phyloP scores from a whole-genome alignment of 495 filamentous ascomycete species.

The Friedmanniomyces simplex region DNA sequence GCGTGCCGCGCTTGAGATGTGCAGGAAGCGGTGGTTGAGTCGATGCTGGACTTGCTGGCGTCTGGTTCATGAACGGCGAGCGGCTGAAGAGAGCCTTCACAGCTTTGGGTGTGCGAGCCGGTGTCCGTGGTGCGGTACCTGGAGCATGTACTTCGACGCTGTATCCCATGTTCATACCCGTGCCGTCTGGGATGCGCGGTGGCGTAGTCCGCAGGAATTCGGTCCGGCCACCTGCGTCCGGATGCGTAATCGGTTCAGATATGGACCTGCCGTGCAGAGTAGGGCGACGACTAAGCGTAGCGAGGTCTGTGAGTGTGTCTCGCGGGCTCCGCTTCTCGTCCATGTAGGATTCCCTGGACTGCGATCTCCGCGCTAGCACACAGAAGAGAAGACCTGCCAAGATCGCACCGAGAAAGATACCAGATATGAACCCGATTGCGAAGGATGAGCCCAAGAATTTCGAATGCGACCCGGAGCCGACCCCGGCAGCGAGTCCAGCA shows the following conservation, averaged over 20 bases:
- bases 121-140: background rate
- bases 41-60: conserved; percentile 1
- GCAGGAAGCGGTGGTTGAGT: conserved; percentile 12
- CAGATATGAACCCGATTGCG: conserved; percentile 54
- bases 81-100: conserved; percentile 12
- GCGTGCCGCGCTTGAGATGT: conserved; percentile 17
- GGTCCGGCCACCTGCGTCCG: conserved; percentile 40
- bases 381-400: conserved; percentile 36
- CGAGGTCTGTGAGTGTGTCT: conserved; percentile 16
- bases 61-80: conserved; percentile 12
- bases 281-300: conserved; percentile 27
- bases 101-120: conserved; percentile 5
- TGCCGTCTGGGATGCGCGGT: conserved; percentile 1
- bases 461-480: background rate
- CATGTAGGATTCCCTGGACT: conserved; percentile 21
- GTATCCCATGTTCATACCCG: conserved; percentile 4
- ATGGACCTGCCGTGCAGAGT: conserved; percentile 29
- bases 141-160: background rate
- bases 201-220: conserved; percentile 44
- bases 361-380: conserved; percentile 32
- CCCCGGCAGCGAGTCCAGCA: background rate
- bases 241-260: conserved; percentile 45
- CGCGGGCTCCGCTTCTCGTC: conserved; percentile 13
- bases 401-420: conserved; percentile 45
- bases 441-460: conserved; percentile 44